Evolutionary conservation across 1,284 basidiomycete genomes (phyloP).

Genomic region (Tilletia caries): DNA sequence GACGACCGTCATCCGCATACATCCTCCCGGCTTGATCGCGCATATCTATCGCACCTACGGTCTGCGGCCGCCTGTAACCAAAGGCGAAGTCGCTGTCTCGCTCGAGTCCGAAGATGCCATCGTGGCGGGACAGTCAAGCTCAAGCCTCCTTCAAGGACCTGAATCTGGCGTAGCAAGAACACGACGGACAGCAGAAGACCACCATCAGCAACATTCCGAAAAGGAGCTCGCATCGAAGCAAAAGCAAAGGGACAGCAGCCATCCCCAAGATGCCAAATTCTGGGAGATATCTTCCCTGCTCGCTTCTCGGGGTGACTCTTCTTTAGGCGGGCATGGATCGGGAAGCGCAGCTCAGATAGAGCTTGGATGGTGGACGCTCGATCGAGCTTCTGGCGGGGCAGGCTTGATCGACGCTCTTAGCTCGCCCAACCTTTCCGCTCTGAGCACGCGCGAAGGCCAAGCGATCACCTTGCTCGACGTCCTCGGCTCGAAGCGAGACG

Average conservation of each 20-base stretch:
- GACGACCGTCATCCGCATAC: constrained; percentile 22
- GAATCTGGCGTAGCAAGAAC: neutral
- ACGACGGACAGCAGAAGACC: constrained; percentile 2
- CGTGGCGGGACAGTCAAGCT: constrained; percentile 6
- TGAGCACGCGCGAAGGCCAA: neutral
- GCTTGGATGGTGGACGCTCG: constrained; percentile 4
- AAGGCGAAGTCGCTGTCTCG: constrained; percentile 12
- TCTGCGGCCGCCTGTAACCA: constrained; percentile 32
- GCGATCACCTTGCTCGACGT: neutral
- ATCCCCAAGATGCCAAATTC: constrained; percentile 7
- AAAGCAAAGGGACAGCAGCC: neutral
- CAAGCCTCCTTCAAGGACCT: constrained; percentile 3
- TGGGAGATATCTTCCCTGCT: constrained; percentile 8
- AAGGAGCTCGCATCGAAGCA: neutral
- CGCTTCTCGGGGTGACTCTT: neutral
- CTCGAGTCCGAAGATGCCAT: constrained; percentile 23
- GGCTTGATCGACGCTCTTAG: neutral
- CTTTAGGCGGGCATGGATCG: neutral
- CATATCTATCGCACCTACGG: constrained; percentile 35
- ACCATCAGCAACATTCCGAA: neutral
- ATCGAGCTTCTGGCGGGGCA: neutral
- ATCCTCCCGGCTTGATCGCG: constrained; percentile 28
- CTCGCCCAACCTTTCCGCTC: neutral
- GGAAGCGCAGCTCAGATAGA: neutral
- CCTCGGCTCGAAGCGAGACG: neutral